These are phyloP conservation scores for Xerocomellus chrysenteron DNA, from an alignment of 768 basidiomycete genomes.

Conservation along the genomic window DNA sequence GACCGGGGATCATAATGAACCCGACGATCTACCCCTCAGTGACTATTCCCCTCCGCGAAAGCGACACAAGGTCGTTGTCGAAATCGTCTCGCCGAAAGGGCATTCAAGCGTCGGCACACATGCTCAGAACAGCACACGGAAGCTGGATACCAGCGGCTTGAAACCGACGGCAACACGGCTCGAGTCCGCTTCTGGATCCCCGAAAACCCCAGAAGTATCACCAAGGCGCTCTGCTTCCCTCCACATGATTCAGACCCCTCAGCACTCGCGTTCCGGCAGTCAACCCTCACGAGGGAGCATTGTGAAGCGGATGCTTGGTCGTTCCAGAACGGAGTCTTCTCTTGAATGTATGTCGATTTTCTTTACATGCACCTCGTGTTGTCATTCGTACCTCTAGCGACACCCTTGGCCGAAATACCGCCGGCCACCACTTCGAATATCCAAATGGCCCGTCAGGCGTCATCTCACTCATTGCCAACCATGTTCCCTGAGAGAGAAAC, in stretches of 20 bases:
- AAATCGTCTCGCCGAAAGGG: conserved; percentile 21
- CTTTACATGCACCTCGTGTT: neutral
- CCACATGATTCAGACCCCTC: neutral
- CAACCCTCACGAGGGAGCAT: conserved; percentile 41
- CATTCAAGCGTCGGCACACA: neutral
- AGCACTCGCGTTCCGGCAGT: conserved; percentile 22
- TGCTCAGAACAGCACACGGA: neutral
- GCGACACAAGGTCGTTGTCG: conserved; percentile 32
- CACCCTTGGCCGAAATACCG: neutral
- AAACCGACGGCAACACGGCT: neutral
- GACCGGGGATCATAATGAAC: neutral
- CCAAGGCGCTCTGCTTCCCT: conserved; percentile 47
- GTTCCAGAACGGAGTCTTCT: conserved; percentile 63
- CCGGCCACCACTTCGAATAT: neutral
- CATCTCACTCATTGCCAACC: conserved; percentile 24
- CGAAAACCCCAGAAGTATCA: conserved; percentile 6
- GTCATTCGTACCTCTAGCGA: conserved; percentile 1
- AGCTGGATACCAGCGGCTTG: neutral
- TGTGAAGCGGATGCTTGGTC: conserved; percentile 70
- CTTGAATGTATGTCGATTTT: conserved; percentile 27
- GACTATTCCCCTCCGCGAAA: conserved; percentile 26
- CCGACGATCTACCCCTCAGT: neutral
- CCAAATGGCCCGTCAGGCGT: conserved; percentile 19
- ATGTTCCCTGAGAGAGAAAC: conserved; percentile 23
- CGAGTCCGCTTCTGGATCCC: neutral